phyloP scores from a whole-genome alignment of 2,329 filamentous ascomycete genomes.

The Aspergillus arachidicola region DNA sequence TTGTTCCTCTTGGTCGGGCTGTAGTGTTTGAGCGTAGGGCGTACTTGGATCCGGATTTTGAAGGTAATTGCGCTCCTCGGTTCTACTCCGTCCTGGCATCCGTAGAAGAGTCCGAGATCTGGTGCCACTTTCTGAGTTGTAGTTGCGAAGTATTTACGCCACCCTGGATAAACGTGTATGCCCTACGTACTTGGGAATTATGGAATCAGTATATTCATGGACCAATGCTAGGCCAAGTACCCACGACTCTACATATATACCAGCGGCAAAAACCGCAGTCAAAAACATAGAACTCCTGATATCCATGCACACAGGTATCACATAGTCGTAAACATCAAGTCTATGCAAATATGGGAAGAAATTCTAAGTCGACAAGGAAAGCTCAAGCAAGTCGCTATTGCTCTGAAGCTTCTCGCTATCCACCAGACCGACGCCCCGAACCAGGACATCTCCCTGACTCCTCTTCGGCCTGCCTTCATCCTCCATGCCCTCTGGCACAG shows the following conservation, averaged over 20 bases:
- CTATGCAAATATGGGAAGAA: background rate
- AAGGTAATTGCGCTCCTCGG: background rate
- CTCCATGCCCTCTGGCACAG: slow-evolving; percentile 29
- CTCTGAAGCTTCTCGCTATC: slow-evolving; percentile 20
- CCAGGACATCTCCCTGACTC: slow-evolving; percentile 25
- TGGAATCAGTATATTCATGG: background rate
- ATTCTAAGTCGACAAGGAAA: background rate
- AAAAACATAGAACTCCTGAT: background rate
- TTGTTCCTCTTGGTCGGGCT: background rate
- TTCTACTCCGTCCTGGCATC: background rate
- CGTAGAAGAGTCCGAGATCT: background rate
- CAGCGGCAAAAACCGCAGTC: background rate
- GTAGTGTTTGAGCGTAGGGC: background rate
- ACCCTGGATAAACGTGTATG: background rate
- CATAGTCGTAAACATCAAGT: background rate
- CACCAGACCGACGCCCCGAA: slow-evolving; percentile 39
- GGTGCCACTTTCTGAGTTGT: background rate
- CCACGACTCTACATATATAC: background rate
- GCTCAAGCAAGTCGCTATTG: background rate
- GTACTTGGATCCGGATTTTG: background rate
- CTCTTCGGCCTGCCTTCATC: slow-evolving; percentile 21
- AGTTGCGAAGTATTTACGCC: background rate
- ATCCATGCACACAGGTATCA: slow-evolving; percentile 3
- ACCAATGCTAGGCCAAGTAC: background rate
- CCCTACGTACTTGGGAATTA: background rate